These are phyloP conservation scores for Claviceps sorghi DNA, from an alignment of 2,329 filamentous ascomycete genomes.

Conservation along the genomic window DNA sequence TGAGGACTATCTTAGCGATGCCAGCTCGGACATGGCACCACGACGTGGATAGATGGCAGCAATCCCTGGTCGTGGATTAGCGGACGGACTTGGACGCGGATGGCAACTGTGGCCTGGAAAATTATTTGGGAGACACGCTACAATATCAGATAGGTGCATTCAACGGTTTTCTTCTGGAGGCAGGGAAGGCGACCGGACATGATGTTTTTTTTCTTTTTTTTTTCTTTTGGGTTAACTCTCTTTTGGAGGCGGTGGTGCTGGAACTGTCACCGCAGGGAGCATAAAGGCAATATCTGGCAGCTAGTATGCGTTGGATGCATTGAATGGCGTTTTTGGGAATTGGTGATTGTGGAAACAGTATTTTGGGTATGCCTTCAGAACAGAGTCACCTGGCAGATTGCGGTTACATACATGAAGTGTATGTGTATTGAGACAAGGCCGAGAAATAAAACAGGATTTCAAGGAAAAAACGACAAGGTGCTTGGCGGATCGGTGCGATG, in stretches of 20 bases:
- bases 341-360: background rate
- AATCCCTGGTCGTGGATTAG: no score
- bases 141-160: background rate
- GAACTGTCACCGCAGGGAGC: background rate
- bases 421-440: background rate
- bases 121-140: background rate
- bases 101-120: no score
- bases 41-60: background rate
- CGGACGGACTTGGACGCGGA: background rate
- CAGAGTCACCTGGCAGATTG: background rate
- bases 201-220: no score
- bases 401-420: background rate
- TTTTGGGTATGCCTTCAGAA: background rate
- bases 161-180: background rate
- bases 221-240: no score
- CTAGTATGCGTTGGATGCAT: background rate
- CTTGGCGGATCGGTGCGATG: no score
- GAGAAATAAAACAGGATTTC: no score
- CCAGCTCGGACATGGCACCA: constrained; percentile 5
- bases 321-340: background rate
- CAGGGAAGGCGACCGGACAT: background rate
- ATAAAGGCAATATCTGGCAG: background rate
- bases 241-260: background rate
- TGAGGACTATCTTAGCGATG: constrained; percentile 7
- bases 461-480: background rate